Conservation (phyloP, 768 basidiomycete species). For the Rhodosporidiobolus sp. region DNA sequence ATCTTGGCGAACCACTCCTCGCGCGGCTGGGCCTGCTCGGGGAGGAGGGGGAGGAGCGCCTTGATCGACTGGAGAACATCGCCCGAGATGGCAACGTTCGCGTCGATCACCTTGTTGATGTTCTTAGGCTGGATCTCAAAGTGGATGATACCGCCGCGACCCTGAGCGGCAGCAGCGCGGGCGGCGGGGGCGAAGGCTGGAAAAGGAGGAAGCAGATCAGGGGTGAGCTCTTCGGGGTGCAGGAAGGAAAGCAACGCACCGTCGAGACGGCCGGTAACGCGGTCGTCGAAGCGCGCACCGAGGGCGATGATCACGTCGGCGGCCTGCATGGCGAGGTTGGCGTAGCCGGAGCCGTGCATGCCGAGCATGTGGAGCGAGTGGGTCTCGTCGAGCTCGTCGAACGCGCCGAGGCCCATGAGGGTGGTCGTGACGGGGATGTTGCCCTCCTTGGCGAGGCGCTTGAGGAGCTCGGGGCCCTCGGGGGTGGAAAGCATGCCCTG, state of each 20-base stretch:
- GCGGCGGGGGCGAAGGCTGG: conserved; percentile 80
- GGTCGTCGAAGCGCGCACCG: conserved; percentile 94
- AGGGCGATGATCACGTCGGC: conserved; percentile 98
- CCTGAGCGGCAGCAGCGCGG: conserved; percentile 72
- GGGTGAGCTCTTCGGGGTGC: neutral
- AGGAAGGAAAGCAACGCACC: neutral
- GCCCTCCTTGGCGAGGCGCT: conserved; percentile 71
- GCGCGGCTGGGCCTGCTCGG: conserved; percentile 55
- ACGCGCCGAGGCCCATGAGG: conserved; percentile 89
- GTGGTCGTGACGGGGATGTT: conserved; percentile 98
- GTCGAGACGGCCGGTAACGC: conserved; percentile 86
- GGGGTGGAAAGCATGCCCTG: conserved; percentile 80
- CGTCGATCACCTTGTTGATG: conserved; percentile 96
- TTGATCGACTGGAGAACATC: conserved; percentile 83
- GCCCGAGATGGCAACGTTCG: conserved; percentile 86
- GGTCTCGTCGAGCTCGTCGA: conserved; percentile 77
- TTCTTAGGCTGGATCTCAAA: conserved; percentile 99
- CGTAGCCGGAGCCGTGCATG: conserved; percentile 97
- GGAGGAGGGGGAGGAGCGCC: conserved; percentile 67
- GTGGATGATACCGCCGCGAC: conserved; percentile 95
- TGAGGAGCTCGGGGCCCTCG: conserved; percentile 75
- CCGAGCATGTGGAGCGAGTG: conserved; percentile 94
- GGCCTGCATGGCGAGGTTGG: conserved; percentile 94
- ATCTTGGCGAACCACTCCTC: conserved; percentile 80
- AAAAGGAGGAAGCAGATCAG: neutral